Percentiles rank a stretch among this genome's conserved stretches.
Conservation (phyloP, 805 yeast species). For the Candida broadrunensis region DNA sequence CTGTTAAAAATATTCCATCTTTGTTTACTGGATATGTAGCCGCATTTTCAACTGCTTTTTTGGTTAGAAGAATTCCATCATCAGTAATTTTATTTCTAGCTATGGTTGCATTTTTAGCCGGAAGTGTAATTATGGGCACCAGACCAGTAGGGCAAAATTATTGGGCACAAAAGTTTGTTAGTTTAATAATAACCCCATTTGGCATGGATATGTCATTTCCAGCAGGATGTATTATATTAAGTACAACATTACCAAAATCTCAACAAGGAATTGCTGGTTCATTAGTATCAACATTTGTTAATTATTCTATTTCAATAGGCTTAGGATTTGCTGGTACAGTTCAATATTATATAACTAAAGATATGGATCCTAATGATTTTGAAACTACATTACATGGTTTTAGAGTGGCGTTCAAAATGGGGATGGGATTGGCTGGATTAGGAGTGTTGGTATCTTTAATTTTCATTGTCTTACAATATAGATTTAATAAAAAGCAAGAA, state of each 20-base stretch:
- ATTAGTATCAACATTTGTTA: slow-evolving; percentile 64
- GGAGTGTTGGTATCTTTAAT: slow-evolving; percentile 20
- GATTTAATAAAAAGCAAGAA: not conserved
- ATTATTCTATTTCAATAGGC: slow-evolving; percentile 53
- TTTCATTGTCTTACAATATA: slow-evolving; percentile 11
- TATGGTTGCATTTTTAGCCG: slow-evolving; percentile 50
- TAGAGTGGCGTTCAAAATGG: slow-evolving; percentile 25
- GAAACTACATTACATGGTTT: slow-evolving; percentile 19
- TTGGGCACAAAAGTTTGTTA: slow-evolving; percentile 58
- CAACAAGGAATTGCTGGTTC: slow-evolving; percentile 82
- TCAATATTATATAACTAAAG: slow-evolving; percentile 22
- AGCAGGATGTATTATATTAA: slow-evolving; percentile 61
- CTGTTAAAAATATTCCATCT: slow-evolving; percentile 18
- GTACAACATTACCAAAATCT: slow-evolving; percentile 53
- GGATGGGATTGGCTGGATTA: slow-evolving; percentile 32
- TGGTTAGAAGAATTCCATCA: slow-evolving; percentile 46
- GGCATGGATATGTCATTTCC: slow-evolving; percentile 84
- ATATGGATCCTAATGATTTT: slow-evolving; percentile 9
- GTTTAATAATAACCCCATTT: slow-evolving; percentile 52
- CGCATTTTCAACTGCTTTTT: slow-evolving; percentile 46
- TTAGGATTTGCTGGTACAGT: slow-evolving; percentile 35
- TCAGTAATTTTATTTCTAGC: slow-evolving; percentile 49
- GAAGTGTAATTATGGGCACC: slow-evolving; percentile 48
- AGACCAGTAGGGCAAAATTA: slow-evolving; percentile 60
- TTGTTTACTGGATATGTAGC: slow-evolving; percentile 54